These are phyloP conservation scores for Micractinium conductrix DNA, from an alignment of 139 green algal genomes.

Conservation along the genomic window DNA sequence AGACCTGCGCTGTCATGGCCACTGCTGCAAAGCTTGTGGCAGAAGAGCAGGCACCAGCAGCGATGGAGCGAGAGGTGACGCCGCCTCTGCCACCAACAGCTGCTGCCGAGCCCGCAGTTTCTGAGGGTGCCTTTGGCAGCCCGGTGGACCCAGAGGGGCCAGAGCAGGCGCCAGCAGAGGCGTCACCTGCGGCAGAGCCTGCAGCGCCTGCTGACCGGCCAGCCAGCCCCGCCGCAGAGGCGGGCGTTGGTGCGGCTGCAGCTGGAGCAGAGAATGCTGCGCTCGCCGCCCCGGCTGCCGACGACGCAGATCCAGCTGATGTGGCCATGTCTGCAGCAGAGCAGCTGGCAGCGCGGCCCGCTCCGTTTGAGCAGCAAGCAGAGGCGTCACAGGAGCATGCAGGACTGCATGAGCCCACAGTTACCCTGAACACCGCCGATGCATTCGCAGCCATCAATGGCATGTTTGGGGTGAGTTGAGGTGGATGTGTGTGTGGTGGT, in stretches of 20 bases:
- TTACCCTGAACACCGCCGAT: slow-evolving; percentile 69
- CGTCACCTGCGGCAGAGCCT: not conserved
- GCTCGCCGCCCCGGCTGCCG: no score
- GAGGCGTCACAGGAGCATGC: not conserved
- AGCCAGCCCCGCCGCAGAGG: not conserved
- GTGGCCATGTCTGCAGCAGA: not conserved
- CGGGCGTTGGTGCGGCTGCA: no score
- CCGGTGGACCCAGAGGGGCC: not conserved
- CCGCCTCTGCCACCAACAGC: not conserved
- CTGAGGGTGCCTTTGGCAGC: slow-evolving; percentile 14
- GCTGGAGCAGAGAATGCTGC: no score
- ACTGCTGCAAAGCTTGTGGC: not conserved
- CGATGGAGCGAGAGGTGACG: not conserved
- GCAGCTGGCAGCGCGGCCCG: not conserved
- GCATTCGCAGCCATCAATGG: slow-evolving; percentile 73
- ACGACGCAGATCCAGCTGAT: not conserved
- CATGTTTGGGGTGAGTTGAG: slow-evolving; percentile 59
- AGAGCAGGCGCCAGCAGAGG: not conserved
- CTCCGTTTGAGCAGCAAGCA: slow-evolving; percentile 29
- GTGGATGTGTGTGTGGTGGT: no score
- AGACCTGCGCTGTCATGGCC: slow-evolving; percentile 13
- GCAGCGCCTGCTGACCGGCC: not conserved
- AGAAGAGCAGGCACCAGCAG: not conserved
- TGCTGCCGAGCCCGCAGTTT: not conserved
- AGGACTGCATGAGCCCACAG: slow-evolving; percentile 5